Percentiles rank a stretch among this genome's conserved stretches.
Evolutionary conservation across 768 basidiomycete species (phyloP).

Genomic region (Pulveroboletus sp.): DNA sequence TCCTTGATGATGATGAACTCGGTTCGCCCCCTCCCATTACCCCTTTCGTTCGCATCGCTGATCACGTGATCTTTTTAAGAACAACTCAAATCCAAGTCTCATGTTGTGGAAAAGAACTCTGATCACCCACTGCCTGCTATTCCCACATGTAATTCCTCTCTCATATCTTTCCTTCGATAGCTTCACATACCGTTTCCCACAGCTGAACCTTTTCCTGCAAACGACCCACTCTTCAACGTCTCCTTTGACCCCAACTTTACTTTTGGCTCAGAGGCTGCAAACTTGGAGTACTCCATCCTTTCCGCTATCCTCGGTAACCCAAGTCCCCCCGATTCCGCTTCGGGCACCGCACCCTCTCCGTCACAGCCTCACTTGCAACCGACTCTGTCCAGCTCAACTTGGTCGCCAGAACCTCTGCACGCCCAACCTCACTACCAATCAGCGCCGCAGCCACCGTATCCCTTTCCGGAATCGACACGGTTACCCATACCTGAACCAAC

Average conservation of each 20-base stretch:
- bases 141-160: slow-evolving; percentile 29
- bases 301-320: slow-evolving; percentile 85
- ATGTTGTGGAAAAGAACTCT: slow-evolving; percentile 27
- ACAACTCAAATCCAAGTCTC: slow-evolving; percentile 33
- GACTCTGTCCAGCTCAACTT: slow-evolving; percentile 29
- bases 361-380: slow-evolving; percentile 24
- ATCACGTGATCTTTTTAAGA: slow-evolving; percentile 36
- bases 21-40: slow-evolving; percentile 42
- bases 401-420: slow-evolving; percentile 36
- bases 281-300: slow-evolving; percentile 92
- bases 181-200: slow-evolving; percentile 9
- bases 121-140: slow-evolving; percentile 27
- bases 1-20: slow-evolving; percentile 90
- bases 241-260: slow-evolving; percentile 57
- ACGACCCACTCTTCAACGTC: slow-evolving; percentile 56
- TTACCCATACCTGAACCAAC: slow-evolving; percentile 32
- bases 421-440: slow-evolving; percentile 29
- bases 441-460: slow-evolving; percentile 12
- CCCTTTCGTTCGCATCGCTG: slow-evolving; percentile 4
- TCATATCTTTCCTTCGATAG: not conserved
- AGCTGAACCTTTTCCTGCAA: slow-evolving; percentile 50
- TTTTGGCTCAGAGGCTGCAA: slow-evolving; percentile 88
- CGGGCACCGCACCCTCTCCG: slow-evolving; percentile 24
- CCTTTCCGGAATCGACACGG: slow-evolving; percentile 27
- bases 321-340: slow-evolving; percentile 40